Evolutionary conservation across 768 basidiomycete genomes (phyloP).

Genomic region (Leucocoprinus birnbaumii): DNA sequence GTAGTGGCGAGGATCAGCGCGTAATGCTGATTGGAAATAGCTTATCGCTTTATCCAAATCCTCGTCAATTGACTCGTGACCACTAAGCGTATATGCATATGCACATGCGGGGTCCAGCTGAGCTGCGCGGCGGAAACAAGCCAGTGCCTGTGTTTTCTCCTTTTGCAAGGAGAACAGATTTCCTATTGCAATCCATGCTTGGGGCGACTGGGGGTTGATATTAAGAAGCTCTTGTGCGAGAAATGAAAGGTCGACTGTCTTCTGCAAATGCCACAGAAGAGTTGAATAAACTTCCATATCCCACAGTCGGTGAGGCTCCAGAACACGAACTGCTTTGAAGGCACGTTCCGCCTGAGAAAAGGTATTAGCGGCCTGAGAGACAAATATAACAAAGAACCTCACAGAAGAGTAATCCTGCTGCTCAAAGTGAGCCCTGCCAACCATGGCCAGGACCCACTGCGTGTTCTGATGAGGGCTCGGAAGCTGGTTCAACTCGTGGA

Average conservation of each 20-base stretch:
- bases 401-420: conserved; percentile 86
- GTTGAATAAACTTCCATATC: conserved; percentile 98
- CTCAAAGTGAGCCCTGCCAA: conserved; percentile 89
- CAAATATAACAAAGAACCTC: conserved; percentile 32
- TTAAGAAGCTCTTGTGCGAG: conserved; percentile 90
- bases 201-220: conserved; percentile 76
- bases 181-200: conserved; percentile 96
- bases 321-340: conserved; percentile 74
- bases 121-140: conserved; percentile 90
- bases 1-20: conserved; percentile 91
- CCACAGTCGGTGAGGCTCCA: conserved; percentile 87
- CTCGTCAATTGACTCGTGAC: conserved; percentile 96
- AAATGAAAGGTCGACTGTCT: conserved; percentile 82
- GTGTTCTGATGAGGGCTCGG: conserved; percentile 72
- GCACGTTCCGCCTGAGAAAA: conserved; percentile 78
- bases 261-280: conserved; percentile 90
- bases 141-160: conserved; percentile 89
- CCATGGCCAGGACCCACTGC: conserved; percentile 76
- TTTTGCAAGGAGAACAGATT: conserved; percentile 95
- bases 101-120: conserved; percentile 89
- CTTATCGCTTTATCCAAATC: conserved; percentile 89
- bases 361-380: conserved; percentile 23
- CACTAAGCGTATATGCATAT: conserved; percentile 94
- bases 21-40: conserved; percentile 90
- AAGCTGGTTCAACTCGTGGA: conserved; percentile 75